Evolutionary conservation across 2,329 filamentous ascomycete species (phyloP), one percentile per base, ranked within the genome.

Genomic region (Aureobasidium lini): DNA sequence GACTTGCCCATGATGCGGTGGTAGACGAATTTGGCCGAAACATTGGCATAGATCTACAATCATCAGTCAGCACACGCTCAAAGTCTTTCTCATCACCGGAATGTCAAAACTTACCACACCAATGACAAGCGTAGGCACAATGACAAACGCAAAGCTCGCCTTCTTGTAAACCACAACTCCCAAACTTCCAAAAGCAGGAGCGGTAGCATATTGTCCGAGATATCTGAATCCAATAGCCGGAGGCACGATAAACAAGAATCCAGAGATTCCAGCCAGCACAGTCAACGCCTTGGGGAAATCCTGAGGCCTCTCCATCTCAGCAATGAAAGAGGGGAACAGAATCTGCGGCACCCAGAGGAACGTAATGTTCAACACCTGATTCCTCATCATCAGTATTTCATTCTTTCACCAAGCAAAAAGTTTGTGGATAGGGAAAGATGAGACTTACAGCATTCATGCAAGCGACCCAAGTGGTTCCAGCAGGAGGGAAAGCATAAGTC

Each of bases 331-430:
- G 1, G 78, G 78, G 66, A 80, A 79, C 29, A 80, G 72, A 60
- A 79, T 79, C 61, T 80, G 77, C 1, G 77, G 77, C 1, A 79
- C 76, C 77, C 76, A 79, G 47, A 79, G 69, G 65, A 79, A 79
- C 15, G 76, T 78, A 62, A 78, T 76, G 63, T 78, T 79, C 11
- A 79, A 64, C 1, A 50, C 15, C 23, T 23, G 23, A 23, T 23
- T 3, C 23, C 23, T 23, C 23, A 23, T 3, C 23, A 3, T 23
- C 23, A 23, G 23, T 23, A 23, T 23, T 23, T 23, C 18, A 23
- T 23, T 23, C 18, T 23, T 23, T 23, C 18, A 23, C 18, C 18
- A 23, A 23, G 18, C 23, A 23, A 23, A 23, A 23, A 23, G 23
- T 3, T 23, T 23, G 23, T 23, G 23, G 23, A 23, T 23, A 3